A percentile compares a stretch with the other conserved stretches of the same genome.
phyloP scores from a whole-genome alignment of 768 basidiomycete species.

The Myochromella boudieri region DNA sequence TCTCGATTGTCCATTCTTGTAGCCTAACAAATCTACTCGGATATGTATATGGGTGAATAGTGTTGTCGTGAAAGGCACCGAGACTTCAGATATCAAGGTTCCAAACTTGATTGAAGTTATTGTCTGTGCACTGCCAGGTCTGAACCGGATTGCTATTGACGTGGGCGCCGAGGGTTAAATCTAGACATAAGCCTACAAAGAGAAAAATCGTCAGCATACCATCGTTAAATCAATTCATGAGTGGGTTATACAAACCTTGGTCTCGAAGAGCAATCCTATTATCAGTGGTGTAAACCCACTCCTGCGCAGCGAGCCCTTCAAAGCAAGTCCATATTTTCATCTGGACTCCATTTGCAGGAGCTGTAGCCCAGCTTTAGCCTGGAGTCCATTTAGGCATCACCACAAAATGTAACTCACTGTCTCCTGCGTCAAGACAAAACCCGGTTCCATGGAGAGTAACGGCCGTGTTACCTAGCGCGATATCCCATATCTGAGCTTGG shows the following conservation, averaged over 20 bases:
- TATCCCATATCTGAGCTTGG: no score
- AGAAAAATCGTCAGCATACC: neutral
- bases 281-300: neutral
- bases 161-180: neutral
- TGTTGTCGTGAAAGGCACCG: neutral
- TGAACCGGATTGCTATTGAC: neutral
- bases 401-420: no score
- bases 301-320: neutral
- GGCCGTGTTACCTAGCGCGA: no score
- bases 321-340: slow-evolving; percentile 3
- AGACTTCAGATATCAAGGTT: neutral
- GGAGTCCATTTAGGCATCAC: no score
- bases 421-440: no score
- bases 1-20: neutral
- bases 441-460: no score
- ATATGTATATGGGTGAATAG: neutral
- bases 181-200: neutral
- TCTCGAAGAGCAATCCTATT: neutral
- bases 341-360: neutral
- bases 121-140: slow-evolving; percentile 3
- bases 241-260: neutral
- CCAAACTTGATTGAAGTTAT: slow-evolving; percentile 1
- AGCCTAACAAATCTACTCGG: neutral
- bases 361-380: no score
- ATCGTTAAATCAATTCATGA: neutral